Evolutionary conservation across 2,329 filamentous ascomycete species (phyloP).

Genomic region (Venturia aucupariae): DNA sequence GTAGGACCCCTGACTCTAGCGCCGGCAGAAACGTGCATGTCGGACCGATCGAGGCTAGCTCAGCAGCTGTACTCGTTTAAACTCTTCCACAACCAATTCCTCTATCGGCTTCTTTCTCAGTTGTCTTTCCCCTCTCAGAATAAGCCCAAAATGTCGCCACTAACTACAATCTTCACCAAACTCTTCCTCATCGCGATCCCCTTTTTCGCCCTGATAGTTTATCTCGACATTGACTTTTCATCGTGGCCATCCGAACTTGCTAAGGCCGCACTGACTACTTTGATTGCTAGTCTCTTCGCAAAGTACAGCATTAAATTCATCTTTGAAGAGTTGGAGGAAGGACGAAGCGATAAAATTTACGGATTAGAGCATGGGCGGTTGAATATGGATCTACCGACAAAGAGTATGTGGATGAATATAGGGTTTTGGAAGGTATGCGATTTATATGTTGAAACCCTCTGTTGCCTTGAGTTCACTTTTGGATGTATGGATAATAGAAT

Average conservation of each 20-base stretch:
- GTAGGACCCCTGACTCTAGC: too few species aligned
- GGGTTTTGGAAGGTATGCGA: slow-evolving; percentile 45
- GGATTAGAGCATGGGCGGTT: slow-evolving; percentile 48
- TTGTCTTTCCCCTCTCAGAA: too few species aligned
- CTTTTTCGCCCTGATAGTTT: neutral
- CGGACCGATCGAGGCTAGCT: too few species aligned
- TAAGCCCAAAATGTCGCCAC: neutral
- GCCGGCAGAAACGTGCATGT: too few species aligned
- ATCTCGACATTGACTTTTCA: neutral
- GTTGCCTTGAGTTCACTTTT: too few species aligned
- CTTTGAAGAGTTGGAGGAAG: neutral
- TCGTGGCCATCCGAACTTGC: neutral
- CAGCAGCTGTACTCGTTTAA: too few species aligned
- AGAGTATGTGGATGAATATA: slow-evolving; percentile 56
- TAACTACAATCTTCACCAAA: neutral
- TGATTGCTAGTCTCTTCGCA: neutral
- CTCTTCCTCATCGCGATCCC: neutral
- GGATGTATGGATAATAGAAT: too few species aligned
- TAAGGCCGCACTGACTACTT: too few species aligned
- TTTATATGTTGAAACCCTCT: neutral
- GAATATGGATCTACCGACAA: slow-evolving; percentile 39
- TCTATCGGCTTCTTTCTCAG: too few species aligned
- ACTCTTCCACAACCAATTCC: too few species aligned
- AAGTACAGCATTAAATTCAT: neutral
- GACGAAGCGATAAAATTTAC: slow-evolving; percentile 27